Evolutionary conservation across 163 green algal genomes (phyloP).

Genomic region (Dunaliella salina): DNA sequence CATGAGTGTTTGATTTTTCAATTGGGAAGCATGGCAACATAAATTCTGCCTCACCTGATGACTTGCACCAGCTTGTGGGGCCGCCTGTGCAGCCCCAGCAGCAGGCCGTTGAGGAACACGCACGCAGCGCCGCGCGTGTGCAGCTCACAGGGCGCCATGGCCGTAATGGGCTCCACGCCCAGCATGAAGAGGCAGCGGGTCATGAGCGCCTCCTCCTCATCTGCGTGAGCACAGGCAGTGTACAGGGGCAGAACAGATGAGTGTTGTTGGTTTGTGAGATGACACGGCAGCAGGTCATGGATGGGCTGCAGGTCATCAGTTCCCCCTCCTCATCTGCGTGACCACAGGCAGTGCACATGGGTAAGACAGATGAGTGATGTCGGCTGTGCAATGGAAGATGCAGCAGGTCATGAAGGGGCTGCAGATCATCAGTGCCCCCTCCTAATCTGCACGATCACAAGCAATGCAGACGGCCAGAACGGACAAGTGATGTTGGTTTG

Average conservation of each 20-base stretch:
- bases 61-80: slow-evolving; percentile 63
- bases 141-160: slow-evolving; percentile 54
- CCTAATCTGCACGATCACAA: slow-evolving; percentile 40
- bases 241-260: no score
- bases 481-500: no score
- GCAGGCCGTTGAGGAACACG: slow-evolving; percentile 91
- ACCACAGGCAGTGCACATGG: background rate
- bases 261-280: no score
- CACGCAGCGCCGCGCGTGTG: slow-evolving; percentile 51
- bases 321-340: slow-evolving; percentile 69
- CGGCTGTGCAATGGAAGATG: slow-evolving; percentile 26
- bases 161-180: slow-evolving; percentile 73
- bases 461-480: no score
- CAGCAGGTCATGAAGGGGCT: slow-evolving; percentile 49
- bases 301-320: slow-evolving; percentile 64
- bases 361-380: no score
- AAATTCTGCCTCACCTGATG: slow-evolving; percentile 32
- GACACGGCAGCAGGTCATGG: slow-evolving; percentile 30
- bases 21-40: no score
- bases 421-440: slow-evolving; percentile 61
- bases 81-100: slow-evolving; percentile 81
- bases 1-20: no score
- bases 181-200: slow-evolving; percentile 66
- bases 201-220: slow-evolving; percentile 81
- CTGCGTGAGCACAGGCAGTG: slow-evolving; percentile 1